These are phyloP conservation scores for Psophocarpus tetragonolobus DNA, from an alignment of 306 rosid species.

Conservation along the genomic window DNA sequence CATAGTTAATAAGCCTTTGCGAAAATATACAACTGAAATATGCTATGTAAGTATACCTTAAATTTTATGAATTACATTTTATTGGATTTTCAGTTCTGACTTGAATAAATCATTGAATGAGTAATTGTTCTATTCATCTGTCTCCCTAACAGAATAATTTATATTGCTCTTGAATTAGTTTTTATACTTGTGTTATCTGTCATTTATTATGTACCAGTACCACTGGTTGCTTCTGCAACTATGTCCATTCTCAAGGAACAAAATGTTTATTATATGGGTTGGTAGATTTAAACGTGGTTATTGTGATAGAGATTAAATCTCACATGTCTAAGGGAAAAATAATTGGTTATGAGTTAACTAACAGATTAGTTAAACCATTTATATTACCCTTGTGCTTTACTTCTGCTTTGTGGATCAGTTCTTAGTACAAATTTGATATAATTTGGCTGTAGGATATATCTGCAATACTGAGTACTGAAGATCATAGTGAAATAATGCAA, in stretches of 20 bases:
- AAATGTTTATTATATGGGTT: background rate
- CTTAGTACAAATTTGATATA: slow-evolving; percentile 19
- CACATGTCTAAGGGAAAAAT: background rate
- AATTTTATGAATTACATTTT: background rate
- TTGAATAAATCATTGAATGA: background rate
- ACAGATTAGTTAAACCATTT: background rate
- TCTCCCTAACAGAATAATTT: background rate
- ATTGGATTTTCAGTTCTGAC: slow-evolving; percentile 22
- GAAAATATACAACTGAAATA: slow-evolving; percentile 1
- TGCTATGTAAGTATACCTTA: slow-evolving; percentile 11
- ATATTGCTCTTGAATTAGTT: slow-evolving; percentile 9
- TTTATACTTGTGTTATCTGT: slow-evolving; percentile 20
- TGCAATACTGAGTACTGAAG: slow-evolving; percentile 82
- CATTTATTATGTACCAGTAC: background rate
- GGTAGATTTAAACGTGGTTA: background rate
- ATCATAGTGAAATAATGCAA: slow-evolving; percentile 74
- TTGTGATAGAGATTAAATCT: background rate
- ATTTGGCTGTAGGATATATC: slow-evolving; percentile 72
- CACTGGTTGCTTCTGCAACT: background rate
- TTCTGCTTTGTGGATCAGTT: slow-evolving; percentile 28
- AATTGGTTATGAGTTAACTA: background rate
- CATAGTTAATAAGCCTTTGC: background rate
- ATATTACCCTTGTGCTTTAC: background rate
- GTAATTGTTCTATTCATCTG: slow-evolving; percentile 4
- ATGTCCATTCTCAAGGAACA: background rate